Evolutionary conservation across 371 early-diverging fungal species (phyloP), one percentile per base, ranked within the genome.

Genomic region (Massospora cicadina): DNA sequence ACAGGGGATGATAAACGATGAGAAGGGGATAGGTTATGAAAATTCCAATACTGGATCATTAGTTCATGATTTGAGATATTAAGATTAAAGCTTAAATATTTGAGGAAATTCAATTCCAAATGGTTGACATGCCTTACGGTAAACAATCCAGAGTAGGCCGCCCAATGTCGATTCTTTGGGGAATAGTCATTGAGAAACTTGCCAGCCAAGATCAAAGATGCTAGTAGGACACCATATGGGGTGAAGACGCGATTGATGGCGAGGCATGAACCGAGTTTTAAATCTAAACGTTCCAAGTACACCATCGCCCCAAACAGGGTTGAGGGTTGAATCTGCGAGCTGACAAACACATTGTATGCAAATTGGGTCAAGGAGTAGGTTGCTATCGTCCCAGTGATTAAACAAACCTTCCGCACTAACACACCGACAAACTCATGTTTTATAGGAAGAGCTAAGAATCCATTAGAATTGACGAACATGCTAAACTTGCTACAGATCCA

Each of bases 141-240:
- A 62, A 62, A 62, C n/a, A 33, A 24, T 30, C 53, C 21, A 25
- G 62, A 78, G 66, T 81, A 81, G 13, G 75, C 72, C n/a, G 85
- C 81, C 88, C 88, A 89, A 64, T 84, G 78, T 68, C 82, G 81
- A 75, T 88, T 88, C 68, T 82, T 86, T 13, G 85, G 82, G 25
- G 84, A 81, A 25, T 82, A 77, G 65, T 86, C 87, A 64, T 87
- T 85, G 43, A 86, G 74, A 61, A 86, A 85, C 68, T 87, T 87
- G 24, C 81, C 76, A 29, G 84, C 79, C 10, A 88, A 74, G 43
- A 89, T 84, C 2, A 89, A 71, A 1, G 88, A 76, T n/a, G 90
- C 88, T 54, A 89, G 71, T 65, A 87, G 81, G 24, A 88, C 83
- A 30, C 90, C 79, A 67, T 89, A 88, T 65, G 80, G 78, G 3